Evolutionary conservation across 2,329 filamentous ascomycete species (phyloP), one percentile per base, ranked within the genome.

Genomic region (Acarospora socialis): DNA sequence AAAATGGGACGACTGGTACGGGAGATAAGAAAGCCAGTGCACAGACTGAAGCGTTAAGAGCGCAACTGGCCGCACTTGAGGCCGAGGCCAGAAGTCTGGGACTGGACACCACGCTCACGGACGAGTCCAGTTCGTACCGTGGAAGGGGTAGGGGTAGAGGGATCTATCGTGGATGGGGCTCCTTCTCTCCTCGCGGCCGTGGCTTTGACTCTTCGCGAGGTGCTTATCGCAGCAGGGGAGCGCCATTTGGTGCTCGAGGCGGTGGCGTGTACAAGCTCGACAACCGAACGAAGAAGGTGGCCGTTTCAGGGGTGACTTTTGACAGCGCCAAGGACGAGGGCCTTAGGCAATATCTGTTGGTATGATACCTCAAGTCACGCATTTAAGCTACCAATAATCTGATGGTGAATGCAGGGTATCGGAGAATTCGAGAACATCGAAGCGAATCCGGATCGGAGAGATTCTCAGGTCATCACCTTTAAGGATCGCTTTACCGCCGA

Each of bases 181-280:
- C n/a, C 16, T 49, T 43, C 22, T 43, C 45, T 7, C 39, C 43
- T 6, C 43, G 55, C 29, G 49, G 47, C 8, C 41, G 56, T 32
- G 57, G 54, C 13, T 60, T 52, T 36, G 53, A 57, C 30, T 49
- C 55, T 18, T 49, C 51, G 7, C 49, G 49, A 19, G n/a, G n/a
- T n/a, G n/a, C n/a, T n/a, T 58, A 52, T 44, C 56, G 60, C 27
- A 63, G 63, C 3, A 57, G 58, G 30, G 57, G 56, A 31, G 49
- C 45, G 5, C 50, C 49, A n/a, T 20, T 25, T 3, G n/a, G n/a
- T n/a, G 36, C 55, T 21, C 51, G 55, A 12, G 59, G 59, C 16
- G 61, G 65, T 19, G 62, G 60, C 33, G 66, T 70, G 10, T 60
- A 65, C 43, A 58, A 68, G 39, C 55, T 75, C 4, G 70, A 75